Evolutionary conservation across 768 basidiomycete species (phyloP).

Genomic region (Inosperma sp.): DNA sequence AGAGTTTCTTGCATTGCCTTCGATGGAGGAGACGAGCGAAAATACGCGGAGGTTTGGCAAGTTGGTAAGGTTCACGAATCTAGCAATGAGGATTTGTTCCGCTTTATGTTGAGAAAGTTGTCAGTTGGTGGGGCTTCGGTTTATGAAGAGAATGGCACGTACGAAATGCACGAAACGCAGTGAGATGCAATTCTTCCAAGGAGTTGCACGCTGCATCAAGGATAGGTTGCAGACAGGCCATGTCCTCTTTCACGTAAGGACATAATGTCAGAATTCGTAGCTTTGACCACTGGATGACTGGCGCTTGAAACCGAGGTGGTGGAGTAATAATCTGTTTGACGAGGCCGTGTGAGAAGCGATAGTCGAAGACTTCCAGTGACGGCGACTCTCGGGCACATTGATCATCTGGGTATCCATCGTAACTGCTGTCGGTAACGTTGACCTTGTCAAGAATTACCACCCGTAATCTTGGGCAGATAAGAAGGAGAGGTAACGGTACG

Average conservation of each 20-base stretch:
- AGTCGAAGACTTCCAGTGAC: too few species aligned
- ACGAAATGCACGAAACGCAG: background rate
- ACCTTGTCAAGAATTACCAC: constrained; percentile 12
- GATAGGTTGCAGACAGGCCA: constrained; percentile 10
- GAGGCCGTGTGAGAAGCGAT: too few species aligned
- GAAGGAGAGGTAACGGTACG: too few species aligned
- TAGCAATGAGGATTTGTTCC: background rate
- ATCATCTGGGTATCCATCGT: background rate
- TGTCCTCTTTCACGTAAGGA: constrained; percentile 8
- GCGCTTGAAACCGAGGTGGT: background rate
- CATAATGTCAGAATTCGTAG: constrained; percentile 9
- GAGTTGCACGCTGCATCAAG: constrained; percentile 8
- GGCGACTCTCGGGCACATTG: constrained; percentile 6
- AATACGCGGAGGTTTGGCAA: background rate
- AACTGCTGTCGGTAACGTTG: background rate
- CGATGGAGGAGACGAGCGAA: background rate
- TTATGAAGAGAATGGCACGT: background rate
- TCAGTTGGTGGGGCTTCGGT: background rate
- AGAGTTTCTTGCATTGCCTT: background rate
- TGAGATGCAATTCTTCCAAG: constrained; percentile 12
- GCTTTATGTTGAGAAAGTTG: too few species aligned
- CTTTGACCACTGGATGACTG: constrained; percentile 9
- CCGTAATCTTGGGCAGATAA: too few species aligned
- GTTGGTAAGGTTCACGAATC: background rate
- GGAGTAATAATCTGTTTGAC: constrained; percentile 6